phyloP scores from a whole-genome alignment of 2,329 filamentous ascomycete genomes.

The Laburnicola sp. region DNA sequence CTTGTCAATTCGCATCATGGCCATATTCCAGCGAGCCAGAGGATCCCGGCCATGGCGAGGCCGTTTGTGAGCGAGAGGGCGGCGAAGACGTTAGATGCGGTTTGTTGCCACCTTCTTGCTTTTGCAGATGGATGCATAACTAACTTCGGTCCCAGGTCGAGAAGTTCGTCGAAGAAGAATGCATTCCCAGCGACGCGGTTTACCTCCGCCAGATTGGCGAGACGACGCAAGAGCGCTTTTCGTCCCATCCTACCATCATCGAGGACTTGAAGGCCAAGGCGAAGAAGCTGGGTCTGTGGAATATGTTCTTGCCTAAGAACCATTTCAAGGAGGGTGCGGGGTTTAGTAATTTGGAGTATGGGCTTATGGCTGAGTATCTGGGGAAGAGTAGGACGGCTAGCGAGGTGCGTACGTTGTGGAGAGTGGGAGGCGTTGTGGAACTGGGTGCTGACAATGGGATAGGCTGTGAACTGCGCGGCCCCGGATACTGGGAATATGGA shows the following conservation, averaged over 20 bases:
- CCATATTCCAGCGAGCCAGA: constrained; percentile 54
- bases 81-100: constrained; percentile 78
- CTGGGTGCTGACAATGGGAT: constrained; percentile 7
- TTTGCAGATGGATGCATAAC: neutral
- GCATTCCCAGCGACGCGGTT: constrained; percentile 72
- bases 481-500: constrained; percentile 97
- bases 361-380: constrained; percentile 93
- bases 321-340: constrained; percentile 96
- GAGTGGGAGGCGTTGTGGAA: too few relatives aligned
- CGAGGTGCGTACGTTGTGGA: constrained; percentile 22
- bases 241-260: constrained; percentile 73
- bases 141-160: constrained; percentile 63
- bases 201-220: constrained; percentile 78
- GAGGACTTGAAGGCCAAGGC: constrained; percentile 90
- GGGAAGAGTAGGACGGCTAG: constrained; percentile 77
- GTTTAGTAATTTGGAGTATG: constrained; percentile 94
- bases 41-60: constrained; percentile 61
- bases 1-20: constrained; percentile 41
- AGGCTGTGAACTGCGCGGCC: constrained; percentile 82
- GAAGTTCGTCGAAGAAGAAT: constrained; percentile 97
- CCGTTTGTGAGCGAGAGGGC: constrained; percentile 80
- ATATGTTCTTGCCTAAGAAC: constrained; percentile 94
- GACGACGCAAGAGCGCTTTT: constrained; percentile 73
- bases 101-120: constrained; percentile 28
- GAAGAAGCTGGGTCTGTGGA: constrained; percentile 85